Conservation (phyloP, 306 rosid genomes). For the Trifolium subterraneum region DNA sequence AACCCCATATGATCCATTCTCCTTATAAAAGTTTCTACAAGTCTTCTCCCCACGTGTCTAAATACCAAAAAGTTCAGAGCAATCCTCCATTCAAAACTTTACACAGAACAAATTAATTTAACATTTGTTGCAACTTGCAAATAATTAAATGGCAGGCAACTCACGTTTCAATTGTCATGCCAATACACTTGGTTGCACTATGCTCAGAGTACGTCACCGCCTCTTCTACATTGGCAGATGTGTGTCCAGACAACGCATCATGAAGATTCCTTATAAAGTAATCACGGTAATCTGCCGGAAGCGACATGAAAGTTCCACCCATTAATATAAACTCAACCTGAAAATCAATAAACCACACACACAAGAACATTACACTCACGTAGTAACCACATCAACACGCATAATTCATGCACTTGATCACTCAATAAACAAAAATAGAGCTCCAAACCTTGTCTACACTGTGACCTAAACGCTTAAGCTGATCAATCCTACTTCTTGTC, state of each 20-base stretch:
- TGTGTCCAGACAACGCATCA: slow-evolving; percentile 95
- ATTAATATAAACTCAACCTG: slow-evolving; percentile 97
- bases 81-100: slow-evolving; percentile 25
- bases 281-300: slow-evolving; percentile 93
- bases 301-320: slow-evolving; percentile 99
- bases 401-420: slow-evolving; percentile 10
- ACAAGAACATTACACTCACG: slow-evolving; percentile 17
- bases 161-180: slow-evolving; percentile 98
- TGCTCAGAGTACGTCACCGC: slow-evolving; percentile 94
- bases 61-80: background rate
- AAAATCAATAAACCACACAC: slow-evolving; percentile 41
- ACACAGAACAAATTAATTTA: background rate
- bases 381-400: background rate
- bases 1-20: background rate
- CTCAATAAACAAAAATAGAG: slow-evolving; percentile 8
- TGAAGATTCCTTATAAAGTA: slow-evolving; percentile 91
- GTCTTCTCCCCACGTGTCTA: background rate
- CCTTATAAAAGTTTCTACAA: background rate
- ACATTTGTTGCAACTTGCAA: slow-evolving; percentile 19
- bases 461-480: slow-evolving; percentile 98
- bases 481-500: slow-evolving; percentile 96
- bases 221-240: slow-evolving; percentile 96
- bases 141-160: slow-evolving; percentile 27
- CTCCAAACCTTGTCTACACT: slow-evolving; percentile 90
- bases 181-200: slow-evolving; percentile 88